phyloP scores from a whole-genome alignment of 306 rosid species.

The Vachellia collinsii region DNA sequence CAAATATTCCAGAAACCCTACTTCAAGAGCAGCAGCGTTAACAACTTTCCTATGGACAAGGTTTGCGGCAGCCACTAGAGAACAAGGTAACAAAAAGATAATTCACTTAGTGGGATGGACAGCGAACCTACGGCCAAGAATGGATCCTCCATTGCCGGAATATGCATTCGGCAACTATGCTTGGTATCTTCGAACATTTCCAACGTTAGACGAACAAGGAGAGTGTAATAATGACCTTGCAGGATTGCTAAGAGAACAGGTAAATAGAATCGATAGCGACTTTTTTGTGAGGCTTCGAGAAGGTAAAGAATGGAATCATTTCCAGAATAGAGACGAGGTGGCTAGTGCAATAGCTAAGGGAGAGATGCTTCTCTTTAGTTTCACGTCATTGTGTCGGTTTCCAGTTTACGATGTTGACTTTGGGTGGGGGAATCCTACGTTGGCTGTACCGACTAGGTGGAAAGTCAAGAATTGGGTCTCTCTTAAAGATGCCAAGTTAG shows the following conservation, averaged over 20 bases:
- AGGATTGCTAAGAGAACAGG: slow-evolving; percentile 27
- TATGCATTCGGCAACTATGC: slow-evolving; percentile 42
- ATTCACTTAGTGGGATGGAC: slow-evolving; percentile 19
- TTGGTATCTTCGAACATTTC: not conserved
- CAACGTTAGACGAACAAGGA: not conserved
- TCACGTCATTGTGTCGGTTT: slow-evolving; percentile 38
- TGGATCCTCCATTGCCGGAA: slow-evolving; percentile 31
- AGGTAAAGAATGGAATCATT: not conserved
- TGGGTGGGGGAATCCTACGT: slow-evolving; percentile 50
- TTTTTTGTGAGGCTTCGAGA: not conserved
- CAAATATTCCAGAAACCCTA: slow-evolving; percentile 18
- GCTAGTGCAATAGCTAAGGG: not conserved
- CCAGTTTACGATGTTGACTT: slow-evolving; percentile 45
- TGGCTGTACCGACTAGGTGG: not conserved
- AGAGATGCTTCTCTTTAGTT: not conserved
- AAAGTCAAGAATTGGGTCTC: too few species aligned
- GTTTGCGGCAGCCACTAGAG: slow-evolving; percentile 30
- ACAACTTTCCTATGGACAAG: slow-evolving; percentile 53
- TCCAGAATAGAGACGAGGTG: not conserved
- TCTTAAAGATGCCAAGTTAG: too few species aligned
- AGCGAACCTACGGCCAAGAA: slow-evolving; percentile 45
- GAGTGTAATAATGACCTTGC: not conserved
- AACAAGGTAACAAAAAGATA: not conserved
- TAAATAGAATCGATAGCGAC: slow-evolving; percentile 10
- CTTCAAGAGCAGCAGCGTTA: slow-evolving; percentile 51